Base-by-base conservation (phyloP, 1,284 basidiomycete species). In the Ustilago nuda region DNA sequence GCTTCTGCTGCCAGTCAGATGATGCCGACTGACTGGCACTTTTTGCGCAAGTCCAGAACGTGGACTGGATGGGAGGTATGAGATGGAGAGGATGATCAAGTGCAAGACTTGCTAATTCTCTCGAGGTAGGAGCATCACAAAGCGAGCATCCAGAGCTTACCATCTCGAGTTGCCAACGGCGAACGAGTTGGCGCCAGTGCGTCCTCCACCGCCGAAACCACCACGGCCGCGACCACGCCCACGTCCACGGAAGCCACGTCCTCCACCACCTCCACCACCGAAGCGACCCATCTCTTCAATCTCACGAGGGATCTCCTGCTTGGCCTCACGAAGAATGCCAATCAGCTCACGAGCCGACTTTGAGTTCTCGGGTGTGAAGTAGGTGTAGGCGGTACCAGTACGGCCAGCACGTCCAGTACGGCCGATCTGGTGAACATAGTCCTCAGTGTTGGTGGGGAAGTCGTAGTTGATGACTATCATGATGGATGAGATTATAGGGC, bases 381-480 rank as follows among this genome's bases (percentile, higher is more conserved):
- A 98, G 12, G 95, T 98, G 88, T 93, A 97, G 5, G 95, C 94
- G 39, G 91, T 93, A 79, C 94, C 94, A 86, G 90, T 94, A 89
- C 84, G 80, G 59, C 89, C 89, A 36, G 89, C 89, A 86, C 93
- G 93, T 78, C 89, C 89, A 41, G 78, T 65, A 86, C 94, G 93
- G 69, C 94, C 94, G 80, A 95, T 95, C 77, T 94, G 93, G 86
- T 95, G 93, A 63, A 95, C 93, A 86, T 94, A 94, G 87, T 95
- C 93, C 88, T 95, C 94, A 80, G 93, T 94, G 85, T 95, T 95
- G 88, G 95, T 97, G 4, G 95, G 94, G 89, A 97, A 98, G 87
- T 97, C 95, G 87, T 94, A 96, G 89, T 95, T 95, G 43, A 85
- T 80, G 72, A 82, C 77, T 76, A 68, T 67, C 62, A 50, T 27